phyloP scores from a whole-genome alignment of 306 rosid genomes.

The Malus domestica region DNA sequence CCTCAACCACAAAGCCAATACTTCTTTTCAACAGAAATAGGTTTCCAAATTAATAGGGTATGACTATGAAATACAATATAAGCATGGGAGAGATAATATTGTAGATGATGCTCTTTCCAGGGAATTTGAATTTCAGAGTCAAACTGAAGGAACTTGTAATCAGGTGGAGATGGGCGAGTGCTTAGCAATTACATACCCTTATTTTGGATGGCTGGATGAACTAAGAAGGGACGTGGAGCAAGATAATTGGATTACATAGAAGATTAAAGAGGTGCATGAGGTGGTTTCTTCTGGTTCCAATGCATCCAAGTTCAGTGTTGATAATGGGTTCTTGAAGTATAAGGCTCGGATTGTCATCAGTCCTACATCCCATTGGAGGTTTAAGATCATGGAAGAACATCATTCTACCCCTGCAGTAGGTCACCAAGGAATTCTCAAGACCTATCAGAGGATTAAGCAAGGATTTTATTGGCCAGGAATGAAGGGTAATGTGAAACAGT shows the following conservation, averaged over 20 bases:
- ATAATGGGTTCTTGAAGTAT: background rate
- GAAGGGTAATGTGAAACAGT: background rate
- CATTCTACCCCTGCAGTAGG: background rate
- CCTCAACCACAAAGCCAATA: too few species aligned
- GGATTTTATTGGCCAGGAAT: background rate
- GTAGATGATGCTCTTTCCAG: background rate
- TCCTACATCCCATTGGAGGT: background rate
- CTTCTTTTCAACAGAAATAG: too few species aligned
- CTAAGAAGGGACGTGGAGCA: background rate
- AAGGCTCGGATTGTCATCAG: background rate
- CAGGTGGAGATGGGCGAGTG: accelerated
- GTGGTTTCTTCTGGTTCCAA: too few species aligned
- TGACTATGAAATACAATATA: background rate
- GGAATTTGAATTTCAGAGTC: background rate
- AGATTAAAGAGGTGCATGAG: too few species aligned
- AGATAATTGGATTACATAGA: background rate
- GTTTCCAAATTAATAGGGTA: too few species aligned
- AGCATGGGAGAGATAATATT: background rate
- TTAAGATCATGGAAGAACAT: background rate
- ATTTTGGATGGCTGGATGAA: background rate
- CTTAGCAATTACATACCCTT: background rate
- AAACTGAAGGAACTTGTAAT: background rate
- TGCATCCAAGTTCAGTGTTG: background rate
- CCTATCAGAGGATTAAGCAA: too few species aligned
- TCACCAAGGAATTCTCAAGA: background rate